Base-by-base conservation (phyloP, 1,284 basidiomycete species). In the Coniferiporia weirii region DNA sequence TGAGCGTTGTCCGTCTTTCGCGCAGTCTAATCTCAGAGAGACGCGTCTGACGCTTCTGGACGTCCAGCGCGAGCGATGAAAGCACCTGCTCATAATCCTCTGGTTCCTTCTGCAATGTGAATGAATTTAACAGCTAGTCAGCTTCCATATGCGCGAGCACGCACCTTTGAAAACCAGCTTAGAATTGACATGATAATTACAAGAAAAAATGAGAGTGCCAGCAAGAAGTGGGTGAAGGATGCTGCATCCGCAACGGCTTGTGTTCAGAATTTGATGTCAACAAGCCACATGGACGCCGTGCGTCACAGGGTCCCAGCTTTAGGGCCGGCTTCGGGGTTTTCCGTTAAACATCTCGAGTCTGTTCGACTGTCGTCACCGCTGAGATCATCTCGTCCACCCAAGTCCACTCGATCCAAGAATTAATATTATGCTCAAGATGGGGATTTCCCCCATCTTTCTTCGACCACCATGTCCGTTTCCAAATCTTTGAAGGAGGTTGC, bases 11-110 rank as follows among this genome's bases (percentile, higher is more conserved):
- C 1, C 95, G 80, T 43, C 93, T 82, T 72, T 98, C 90, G 22
- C 95, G 85, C 52, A 93, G 75, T 9, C 92, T 85, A 66, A 98
- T 91, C 69, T 95, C 94, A 0, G 91, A 87, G 7, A 99, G 84
- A 61, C 86, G 82, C 38, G 84, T 81, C 72, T 96, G 90, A 22
- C 87, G 81, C 62, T 84, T 83, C 67, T 84, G 80, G 52, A 92
- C 86, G 67, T 88, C 82, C n/a, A 74, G 70, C 6, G 84, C 82
- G 48, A 92, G 76, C 45, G 74, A 72, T 13, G 83, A 79, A 40
- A 92, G 81, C 57, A 89, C 72, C 43, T 83, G 78, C 66, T 89
- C 87, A 68, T 87, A 89, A 72, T 91, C 85, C 66, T 89, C 86
- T 64, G 70, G 74, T 79, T 78, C 64, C 78, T 63, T 63, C 61